phyloP scores from a whole-genome alignment of 257 asterid species.

The Plectranthus barbatus region DNA sequence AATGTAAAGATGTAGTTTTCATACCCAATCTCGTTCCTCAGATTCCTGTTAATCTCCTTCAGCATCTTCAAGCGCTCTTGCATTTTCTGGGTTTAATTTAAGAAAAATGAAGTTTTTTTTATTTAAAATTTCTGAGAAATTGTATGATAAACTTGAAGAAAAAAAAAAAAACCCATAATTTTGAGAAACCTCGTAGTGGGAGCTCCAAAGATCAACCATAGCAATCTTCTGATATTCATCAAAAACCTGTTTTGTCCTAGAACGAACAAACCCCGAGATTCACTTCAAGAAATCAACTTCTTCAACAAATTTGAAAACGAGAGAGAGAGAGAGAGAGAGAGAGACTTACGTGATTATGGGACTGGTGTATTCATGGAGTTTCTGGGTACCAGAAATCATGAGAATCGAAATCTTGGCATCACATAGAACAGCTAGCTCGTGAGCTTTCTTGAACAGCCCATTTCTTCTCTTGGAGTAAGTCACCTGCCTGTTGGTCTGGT shows the following conservation, averaged over 20 bases:
- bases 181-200: conserved; percentile 66
- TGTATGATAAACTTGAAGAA: not conserved
- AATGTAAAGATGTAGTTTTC: not conserved
- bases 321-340: not conserved
- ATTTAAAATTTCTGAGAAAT: not conserved
- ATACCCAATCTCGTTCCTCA: conserved; percentile 72
- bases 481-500: conserved; percentile 95
- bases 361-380: conserved; percentile 89
- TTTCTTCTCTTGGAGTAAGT: too few species aligned
- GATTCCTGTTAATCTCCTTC: conserved; percentile 73
- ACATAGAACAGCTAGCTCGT: conserved; percentile 84
- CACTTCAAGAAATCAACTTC: not conserved
- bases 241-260: conserved; percentile 66
- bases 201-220: conserved; percentile 74
- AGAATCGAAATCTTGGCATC: conserved; percentile 86
- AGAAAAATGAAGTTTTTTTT: not conserved
- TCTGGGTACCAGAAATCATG: conserved; percentile 73
- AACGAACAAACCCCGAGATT: too few species aligned
- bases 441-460: conserved; percentile 92
- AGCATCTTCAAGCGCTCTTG: conserved; percentile 79
- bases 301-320: not conserved
- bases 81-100: too few species aligned
- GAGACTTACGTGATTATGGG: conserved; percentile 44
- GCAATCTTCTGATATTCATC: conserved; percentile 71
- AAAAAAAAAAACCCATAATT: not conserved